Percentiles rank a stretch among this genome's conserved stretches.
These are phyloP conservation scores for Baorangia bicolor DNA, from an alignment of 768 basidiomycete genomes.

Conservation along the genomic window DNA sequence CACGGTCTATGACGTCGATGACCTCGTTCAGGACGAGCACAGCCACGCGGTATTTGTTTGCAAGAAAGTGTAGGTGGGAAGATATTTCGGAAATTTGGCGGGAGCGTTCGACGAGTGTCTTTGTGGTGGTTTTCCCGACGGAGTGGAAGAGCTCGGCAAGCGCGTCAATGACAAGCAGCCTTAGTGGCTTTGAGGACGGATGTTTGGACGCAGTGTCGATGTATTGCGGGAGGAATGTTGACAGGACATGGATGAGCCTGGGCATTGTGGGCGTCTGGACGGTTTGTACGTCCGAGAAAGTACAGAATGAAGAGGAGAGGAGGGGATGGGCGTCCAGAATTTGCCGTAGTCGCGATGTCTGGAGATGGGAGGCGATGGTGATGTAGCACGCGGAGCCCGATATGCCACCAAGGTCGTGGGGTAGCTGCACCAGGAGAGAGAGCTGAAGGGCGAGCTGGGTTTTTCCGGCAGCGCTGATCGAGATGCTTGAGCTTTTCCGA, in stretches of 20 bases:
- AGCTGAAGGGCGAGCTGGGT: conserved; percentile 89
- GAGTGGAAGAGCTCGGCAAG: conserved; percentile 83
- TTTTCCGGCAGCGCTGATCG: conserved; percentile 85
- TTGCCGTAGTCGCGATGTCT: conserved; percentile 66
- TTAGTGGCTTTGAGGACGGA: conserved; percentile 54
- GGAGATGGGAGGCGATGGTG: conserved; percentile 68
- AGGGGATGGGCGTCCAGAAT: conserved; percentile 54
- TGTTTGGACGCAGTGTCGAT: conserved; percentile 37
- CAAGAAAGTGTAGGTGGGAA: conserved; percentile 67
- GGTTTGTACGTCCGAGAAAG: conserved; percentile 61
- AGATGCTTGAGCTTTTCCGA: conserved; percentile 3
- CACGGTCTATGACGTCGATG: conserved; percentile 64
- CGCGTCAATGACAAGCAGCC: conserved; percentile 83
- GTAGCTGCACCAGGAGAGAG: conserved; percentile 75
- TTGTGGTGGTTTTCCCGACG: conserved; percentile 53
- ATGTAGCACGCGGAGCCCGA: conserved; percentile 74
- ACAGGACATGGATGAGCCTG: conserved; percentile 54
- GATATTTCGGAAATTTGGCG: conserved; percentile 68
- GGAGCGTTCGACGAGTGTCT: conserved; percentile 71
- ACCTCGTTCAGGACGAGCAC: conserved; percentile 91
- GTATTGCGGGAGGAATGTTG: conserved; percentile 51
- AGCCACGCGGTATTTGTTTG: conserved; percentile 60
- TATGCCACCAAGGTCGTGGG: conserved; percentile 53
- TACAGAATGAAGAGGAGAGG: conserved; percentile 42
- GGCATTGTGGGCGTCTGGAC: conserved; percentile 54